phyloP scores from a whole-genome alignment of 2,329 filamentous ascomycete genomes.

The Nigrospora sphaerica region DNA sequence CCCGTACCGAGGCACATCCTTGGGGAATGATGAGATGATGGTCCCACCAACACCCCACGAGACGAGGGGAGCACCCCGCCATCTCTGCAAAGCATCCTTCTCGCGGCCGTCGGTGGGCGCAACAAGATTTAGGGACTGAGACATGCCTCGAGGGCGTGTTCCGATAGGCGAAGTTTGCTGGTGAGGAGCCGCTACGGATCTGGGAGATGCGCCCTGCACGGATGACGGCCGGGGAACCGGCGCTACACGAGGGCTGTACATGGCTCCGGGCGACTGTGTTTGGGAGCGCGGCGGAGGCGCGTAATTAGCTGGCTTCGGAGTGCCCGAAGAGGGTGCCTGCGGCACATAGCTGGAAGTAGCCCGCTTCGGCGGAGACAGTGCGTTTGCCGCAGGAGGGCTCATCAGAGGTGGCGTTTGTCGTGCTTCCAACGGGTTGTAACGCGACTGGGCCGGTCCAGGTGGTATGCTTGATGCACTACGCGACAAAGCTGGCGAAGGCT shows the following conservation, averaged over 20 bases:
- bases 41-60: conserved; percentile 82
- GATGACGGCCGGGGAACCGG: conserved; percentile 47
- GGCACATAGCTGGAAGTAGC: conserved; percentile 44
- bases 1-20: conserved; percentile 78
- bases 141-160: conserved; percentile 42
- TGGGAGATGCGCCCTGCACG: conserved; percentile 35
- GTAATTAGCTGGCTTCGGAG: conserved; percentile 31
- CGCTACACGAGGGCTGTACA: conserved; percentile 34
- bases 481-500: conserved; percentile 13
- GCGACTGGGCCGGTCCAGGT: conserved; percentile 19
- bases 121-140: conserved; percentile 50
- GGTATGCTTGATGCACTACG: conserved; percentile 8
- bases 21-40: conserved; percentile 79
- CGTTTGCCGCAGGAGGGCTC: conserved; percentile 28
- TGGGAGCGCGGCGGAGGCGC: conserved; percentile 51
- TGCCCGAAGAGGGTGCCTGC: conserved; percentile 21
- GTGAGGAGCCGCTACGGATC: conserved; percentile 16
- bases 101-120: conserved; percentile 59
- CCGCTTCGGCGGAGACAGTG: conserved; percentile 51
- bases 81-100: conserved; percentile 74
- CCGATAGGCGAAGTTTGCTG: conserved; percentile 15
- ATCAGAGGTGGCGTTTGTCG: conserved; percentile 41
- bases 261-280: conserved; percentile 53
- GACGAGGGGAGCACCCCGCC: conserved; percentile 84
- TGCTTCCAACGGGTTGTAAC: conserved; percentile 29